Evolutionary conservation across 805 yeast genomes (phyloP).

Genomic region (Wickerhamomyces rabaulensis): DNA sequence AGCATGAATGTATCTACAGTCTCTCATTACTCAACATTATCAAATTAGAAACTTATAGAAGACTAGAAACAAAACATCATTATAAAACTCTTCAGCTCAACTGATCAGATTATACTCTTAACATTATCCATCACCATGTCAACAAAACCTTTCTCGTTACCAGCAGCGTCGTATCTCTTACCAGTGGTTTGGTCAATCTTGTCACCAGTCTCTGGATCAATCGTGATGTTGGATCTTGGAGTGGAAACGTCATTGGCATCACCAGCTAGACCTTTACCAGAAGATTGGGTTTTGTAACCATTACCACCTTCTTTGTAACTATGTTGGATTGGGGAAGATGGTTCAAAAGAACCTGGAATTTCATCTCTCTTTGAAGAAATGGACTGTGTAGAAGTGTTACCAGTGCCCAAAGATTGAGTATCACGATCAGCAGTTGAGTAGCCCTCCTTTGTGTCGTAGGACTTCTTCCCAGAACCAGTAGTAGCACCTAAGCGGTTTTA

Average conservation of each 20-base stretch:
- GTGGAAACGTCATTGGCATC: background rate
- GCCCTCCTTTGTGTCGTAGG: background rate
- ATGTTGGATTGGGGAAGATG: background rate
- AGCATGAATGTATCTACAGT: too few relatives aligned
- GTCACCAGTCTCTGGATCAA: background rate
- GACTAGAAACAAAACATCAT: background rate
- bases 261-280: background rate
- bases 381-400: conserved; percentile 4
- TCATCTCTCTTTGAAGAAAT: conserved; percentile 1
- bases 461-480: background rate
- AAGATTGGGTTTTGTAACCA: background rate
- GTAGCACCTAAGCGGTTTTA: conserved; percentile 5
- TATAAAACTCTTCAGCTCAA: background rate
- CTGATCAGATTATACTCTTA: conserved; percentile 1
- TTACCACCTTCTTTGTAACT: background rate
- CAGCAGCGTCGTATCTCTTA: background rate
- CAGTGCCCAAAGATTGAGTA: background rate
- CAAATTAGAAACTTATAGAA: background rate
- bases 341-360: conserved; percentile 3
- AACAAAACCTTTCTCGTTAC: conserved; percentile 3
- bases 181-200: background rate
- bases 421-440: background rate
- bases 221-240: background rate
- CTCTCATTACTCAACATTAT: background rate
- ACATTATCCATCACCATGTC: conserved; percentile 7